Evolutionary conservation across 179 eudicot species (phyloP), one percentile per base, ranked within the genome.

Genomic region (Sideroxylon spinosum): DNA sequence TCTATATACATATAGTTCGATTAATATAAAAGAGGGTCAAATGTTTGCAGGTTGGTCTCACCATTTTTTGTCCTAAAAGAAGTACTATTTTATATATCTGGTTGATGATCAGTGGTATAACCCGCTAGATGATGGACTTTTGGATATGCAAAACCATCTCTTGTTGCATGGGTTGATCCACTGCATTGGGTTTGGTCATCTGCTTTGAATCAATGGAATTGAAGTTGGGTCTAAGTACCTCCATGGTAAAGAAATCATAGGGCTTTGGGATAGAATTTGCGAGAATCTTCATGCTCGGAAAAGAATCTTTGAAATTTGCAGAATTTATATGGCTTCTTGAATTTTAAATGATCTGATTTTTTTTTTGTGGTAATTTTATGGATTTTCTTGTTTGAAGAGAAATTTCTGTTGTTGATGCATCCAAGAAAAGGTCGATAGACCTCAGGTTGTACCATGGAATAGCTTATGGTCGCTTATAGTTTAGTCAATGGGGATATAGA

Each of bases 121-220:
- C 78, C 91, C 89, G 20, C 74, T 95, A 44, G 71, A 57, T 32
- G 86, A 76, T 59, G 85, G 89, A 26, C 86, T 81, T 73, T 79
- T 81, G 6, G 92, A 90, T 63, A 61, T 44, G 63, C 87, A 86
- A 70, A 89, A 83, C 1, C 98, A 93, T 82, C 87, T 88, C 56
- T n/a, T n/a, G n/a, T 78, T 93, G 81, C 89, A 93, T 28, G 98
- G 98, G 10, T 77, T 95, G 81, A 86, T 95, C 63, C 98, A 95
- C 68, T 88, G 93, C 68, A 95, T 91, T 61, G 98, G 98, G 10
- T 95, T 79, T 59, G 98, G 98, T n/a, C 98, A 95, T 80, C 88
- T 95, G 50, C 77, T 95, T 4, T 83, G 90, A 79, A n/a, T n/a
- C n/a, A n/a, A n/a, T n/a, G n/a, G n/a, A n/a, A n/a, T n/a, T n/a